A percentile compares a stretch with the other conserved stretches of the same genome.
Conservation (phyloP, 164 flowering plant species). For the Pachysandra terminalis region DNA sequence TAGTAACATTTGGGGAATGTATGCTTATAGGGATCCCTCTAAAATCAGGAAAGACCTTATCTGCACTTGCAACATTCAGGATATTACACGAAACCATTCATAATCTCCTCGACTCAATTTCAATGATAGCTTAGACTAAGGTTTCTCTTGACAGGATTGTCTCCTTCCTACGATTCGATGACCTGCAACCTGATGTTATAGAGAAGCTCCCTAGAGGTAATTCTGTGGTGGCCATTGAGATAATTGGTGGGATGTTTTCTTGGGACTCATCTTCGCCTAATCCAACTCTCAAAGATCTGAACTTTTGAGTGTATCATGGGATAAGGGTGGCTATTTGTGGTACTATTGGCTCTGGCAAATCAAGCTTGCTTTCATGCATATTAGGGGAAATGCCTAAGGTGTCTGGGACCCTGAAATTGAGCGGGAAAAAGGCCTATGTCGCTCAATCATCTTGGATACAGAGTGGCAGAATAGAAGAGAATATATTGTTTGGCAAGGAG, state of each 20-base stretch:
- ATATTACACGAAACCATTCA: constrained; percentile 49
- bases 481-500: constrained; percentile 75
- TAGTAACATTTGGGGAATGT: constrained; percentile 43
- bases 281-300: constrained; percentile 39
- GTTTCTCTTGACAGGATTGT: constrained; percentile 46
- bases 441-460: too few species aligned
- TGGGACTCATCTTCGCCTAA: constrained; percentile 36
- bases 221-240: constrained; percentile 35
- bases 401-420: constrained; percentile 36
- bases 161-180: constrained; percentile 41
- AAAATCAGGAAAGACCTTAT: too few species aligned
- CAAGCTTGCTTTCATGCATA: constrained; percentile 53
- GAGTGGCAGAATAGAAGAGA: constrained; percentile 78
- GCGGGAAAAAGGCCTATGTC: constrained; percentile 41
- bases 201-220: constrained; percentile 27
- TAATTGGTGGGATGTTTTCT: constrained; percentile 39
- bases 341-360: constrained; percentile 61
- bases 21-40: constrained; percentile 45
- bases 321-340: constrained; percentile 62
- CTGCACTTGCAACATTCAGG: too few species aligned
- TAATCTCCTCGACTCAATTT: constrained; percentile 41
- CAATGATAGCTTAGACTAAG: too few species aligned
- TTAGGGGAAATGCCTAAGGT: constrained; percentile 51
- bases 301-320: constrained; percentile 35
- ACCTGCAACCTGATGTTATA: constrained; percentile 32